Evolutionary conservation across 164 flowering plant genomes (phyloP), one percentile per base, ranked within the genome.

Genomic region (Aristolochia contorta): DNA sequence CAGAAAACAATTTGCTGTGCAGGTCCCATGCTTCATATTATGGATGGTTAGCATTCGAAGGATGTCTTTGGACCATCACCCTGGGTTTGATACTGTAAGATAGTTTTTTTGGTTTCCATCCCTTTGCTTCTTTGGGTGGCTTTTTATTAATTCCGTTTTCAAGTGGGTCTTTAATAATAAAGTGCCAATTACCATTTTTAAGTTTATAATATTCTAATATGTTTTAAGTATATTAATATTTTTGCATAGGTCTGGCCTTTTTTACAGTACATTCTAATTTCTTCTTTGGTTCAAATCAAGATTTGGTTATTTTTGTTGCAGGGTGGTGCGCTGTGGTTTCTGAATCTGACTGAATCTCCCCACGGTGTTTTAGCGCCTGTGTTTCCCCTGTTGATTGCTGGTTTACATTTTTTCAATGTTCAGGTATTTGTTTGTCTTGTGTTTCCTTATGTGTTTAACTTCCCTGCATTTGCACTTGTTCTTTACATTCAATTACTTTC

Each of bases 41-140:
- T 79, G 85, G 86, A 72, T 89, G 82, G 63, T 71, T 50, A 82
- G 74, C 64, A 68, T 85, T 57, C 83, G 96, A n/a, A 80, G 77
- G 63, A 92, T 92, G 98, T 84, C 91, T 49, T 59, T 89, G 68
- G 78, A 79, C 73, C 77, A 81, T 63, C 85, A 92, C 72, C 80
- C 82, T 50, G 98, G 95, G 51, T 92, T 92, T 85, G 98, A 92
- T 71, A 71, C 67, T 72, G 98, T 92, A 85, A 85, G 87, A 12
- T 27, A 58, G 13, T 65, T 57, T 65, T 54, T 23, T 6, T 1
- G 20, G 15, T 22, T 16, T 23, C 6, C 57, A 4, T 15, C 24
- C 18, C 33, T 0, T 10, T 24, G 4, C 0, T 1, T 54, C 24
- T 33, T 10, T 54, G 5, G 32, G 24, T 54, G 12, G 22, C 54